Conservation (phyloP, 768 basidiomycete genomes). For the Agrocybe chaxingu region DNA sequence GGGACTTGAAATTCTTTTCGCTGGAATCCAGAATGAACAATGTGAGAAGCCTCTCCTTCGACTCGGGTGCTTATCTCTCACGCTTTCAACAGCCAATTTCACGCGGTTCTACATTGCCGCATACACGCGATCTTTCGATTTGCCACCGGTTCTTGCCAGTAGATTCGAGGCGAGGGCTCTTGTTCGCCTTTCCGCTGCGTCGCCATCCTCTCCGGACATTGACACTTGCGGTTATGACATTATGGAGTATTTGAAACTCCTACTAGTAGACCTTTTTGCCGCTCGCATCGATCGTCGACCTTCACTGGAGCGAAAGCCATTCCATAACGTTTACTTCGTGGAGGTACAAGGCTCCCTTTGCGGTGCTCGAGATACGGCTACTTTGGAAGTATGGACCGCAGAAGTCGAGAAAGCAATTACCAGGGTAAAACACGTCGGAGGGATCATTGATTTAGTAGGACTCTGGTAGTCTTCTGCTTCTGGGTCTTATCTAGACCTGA, state of each 20-base stretch:
- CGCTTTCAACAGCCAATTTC: constrained; percentile 49
- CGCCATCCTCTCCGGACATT: constrained; percentile 6
- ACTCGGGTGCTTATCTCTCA: not conserved
- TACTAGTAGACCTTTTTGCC: constrained; percentile 35
- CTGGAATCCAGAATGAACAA: constrained; percentile 62
- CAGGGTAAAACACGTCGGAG: constrained; percentile 29
- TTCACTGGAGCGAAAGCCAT: constrained; percentile 38
- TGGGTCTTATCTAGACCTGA: not conserved
- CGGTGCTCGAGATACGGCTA: not conserved
- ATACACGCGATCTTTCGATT: constrained; percentile 23
- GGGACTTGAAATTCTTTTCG: constrained; percentile 56
- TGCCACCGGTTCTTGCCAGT: constrained; percentile 13
- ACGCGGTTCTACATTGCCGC: constrained; percentile 69
- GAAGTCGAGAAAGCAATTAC: constrained; percentile 32
- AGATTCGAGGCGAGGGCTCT: constrained; percentile 25
- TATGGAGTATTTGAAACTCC: constrained; percentile 24
- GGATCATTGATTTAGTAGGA: constrained; percentile 40
- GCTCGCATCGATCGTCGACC: constrained; percentile 67
- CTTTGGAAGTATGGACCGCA: constrained; percentile 25
- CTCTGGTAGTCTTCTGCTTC: constrained; percentile 36
- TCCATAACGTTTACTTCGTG: constrained; percentile 62
- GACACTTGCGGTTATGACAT: constrained; percentile 17
- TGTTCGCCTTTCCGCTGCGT: constrained; percentile 22
- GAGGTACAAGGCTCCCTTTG: constrained; percentile 41
- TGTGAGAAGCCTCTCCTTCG: constrained; percentile 27